Percentiles rank a stretch among this genome's conserved stretches.
Conservation (phyloP, 306 rosid species). For the Inga leiocalycina region DNA sequence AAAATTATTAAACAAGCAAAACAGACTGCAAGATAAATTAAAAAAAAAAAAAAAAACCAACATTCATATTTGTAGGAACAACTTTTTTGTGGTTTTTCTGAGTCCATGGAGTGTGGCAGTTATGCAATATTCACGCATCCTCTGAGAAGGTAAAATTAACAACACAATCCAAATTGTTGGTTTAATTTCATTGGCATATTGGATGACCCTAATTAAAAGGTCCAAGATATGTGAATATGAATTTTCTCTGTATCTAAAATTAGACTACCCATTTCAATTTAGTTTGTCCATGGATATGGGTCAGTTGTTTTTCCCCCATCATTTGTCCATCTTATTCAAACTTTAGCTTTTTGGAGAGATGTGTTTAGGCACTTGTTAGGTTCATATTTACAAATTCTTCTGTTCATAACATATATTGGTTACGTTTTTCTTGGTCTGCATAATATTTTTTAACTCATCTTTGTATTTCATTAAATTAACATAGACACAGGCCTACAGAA, state of each 20-base stretch:
- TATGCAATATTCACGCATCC: background rate
- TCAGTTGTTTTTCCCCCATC: too few species aligned
- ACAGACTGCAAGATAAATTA: too few species aligned
- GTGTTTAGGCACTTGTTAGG: too few species aligned
- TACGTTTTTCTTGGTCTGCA: background rate
- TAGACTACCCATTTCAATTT: background rate
- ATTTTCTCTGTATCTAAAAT: background rate
- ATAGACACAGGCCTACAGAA: background rate
- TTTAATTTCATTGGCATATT: conserved; percentile 10
- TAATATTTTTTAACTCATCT: background rate
- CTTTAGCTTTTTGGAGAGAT: too few species aligned
- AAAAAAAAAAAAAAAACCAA: too few species aligned
- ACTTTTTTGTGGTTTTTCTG: background rate
- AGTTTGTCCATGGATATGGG: too few species aligned
- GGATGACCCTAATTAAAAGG: background rate
- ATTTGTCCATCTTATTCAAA: too few species aligned
- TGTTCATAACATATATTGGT: too few species aligned
- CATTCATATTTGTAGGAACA: too few species aligned
- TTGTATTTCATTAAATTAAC: background rate
- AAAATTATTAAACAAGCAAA: too few species aligned
- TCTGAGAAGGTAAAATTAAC: background rate
- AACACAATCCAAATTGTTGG: background rate
- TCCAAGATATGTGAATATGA: background rate
- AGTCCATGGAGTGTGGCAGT: background rate
- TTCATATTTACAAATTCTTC: too few species aligned